Base-by-base conservation (phyloP, 2,329 filamentous ascomycete genomes). In the Paraphoma chrysanthemicola region DNA sequence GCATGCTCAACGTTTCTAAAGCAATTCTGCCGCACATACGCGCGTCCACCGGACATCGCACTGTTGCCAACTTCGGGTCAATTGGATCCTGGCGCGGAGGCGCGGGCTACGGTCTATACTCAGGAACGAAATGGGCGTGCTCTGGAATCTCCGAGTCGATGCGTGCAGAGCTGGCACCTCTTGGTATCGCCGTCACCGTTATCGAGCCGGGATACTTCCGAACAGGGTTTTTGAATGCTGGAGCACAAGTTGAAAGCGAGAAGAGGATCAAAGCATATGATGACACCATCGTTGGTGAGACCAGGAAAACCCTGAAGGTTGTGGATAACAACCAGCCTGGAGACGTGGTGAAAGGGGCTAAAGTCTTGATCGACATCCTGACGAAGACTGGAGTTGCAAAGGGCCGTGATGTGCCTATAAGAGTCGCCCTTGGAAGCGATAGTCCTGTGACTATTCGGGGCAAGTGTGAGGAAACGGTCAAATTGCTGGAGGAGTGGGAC, bases 311-410 rank as follows among this genome's bases (percentile, higher is more conserved):
- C 2, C 56, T 85, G 31, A 68, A 70, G 3, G 42, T 44, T 2
- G 70, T 72, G 10, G 73, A 86, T 57, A 77, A 81, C 14, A 79
- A 81, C 0, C 85, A 88, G 73, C 79, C 76, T 0, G 86, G 86
- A 0, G 85, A 88, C 64, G 79, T 85, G 3, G 72, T 70, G 16
- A 87, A 87, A 75, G 86, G 82, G 0, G 74, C 77, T 7, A 78
- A 73, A 53, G 78, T 84, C 1, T 76, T 86, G 29, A 78, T 88
- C 5, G 86, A 89, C 60, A 76, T 86, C 12, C 61, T 89, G 61
- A 86, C 82, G 7, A 76, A 76, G 43, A 79, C 75, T 2, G 85
- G 85, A 0, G 74, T 76, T 23, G 83, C 77, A 17, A 68, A 72
- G 56, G 85, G 83, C 0, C 82, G 71, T 60, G 77, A 81, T 17